Base-by-base conservation (phyloP, 139 green algal genomes). In the Microglena sp. region DNA sequence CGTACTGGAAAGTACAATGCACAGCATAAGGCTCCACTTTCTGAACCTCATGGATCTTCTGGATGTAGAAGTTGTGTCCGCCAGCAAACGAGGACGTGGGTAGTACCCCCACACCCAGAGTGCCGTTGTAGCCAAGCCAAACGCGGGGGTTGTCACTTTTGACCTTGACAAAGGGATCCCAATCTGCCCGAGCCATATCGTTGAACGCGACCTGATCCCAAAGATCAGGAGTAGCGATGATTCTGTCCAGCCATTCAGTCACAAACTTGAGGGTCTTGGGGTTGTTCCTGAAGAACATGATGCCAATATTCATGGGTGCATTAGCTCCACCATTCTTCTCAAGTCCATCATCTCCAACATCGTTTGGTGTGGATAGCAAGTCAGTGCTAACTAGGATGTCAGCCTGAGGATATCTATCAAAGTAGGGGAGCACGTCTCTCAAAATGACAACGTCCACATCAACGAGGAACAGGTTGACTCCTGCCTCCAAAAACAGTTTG, bases 1-100 rank as follows among this genome's bases (percentile, higher is more conserved):
- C 71, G 60, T 75, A 90, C 75, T 90, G 84, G 60, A 89, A 90
- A 22, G 84, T 90, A 33, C 75, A 74, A 71, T 90, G 84, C 36
- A 90, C 74, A 5, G 81, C 80, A 67, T 85, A 87, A n/a, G 80
- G 82, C 26, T 67, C 11, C 31, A 87, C 56, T 2, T 57, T 44
- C 45, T 79, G 55, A n/a, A 72, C 75, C 75, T 87, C n/a, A 24
- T 77, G 71, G 65, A 85, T 65, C 28, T 53, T 40, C 68, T 86
- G 80, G 60, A 88, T 76, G 58, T 84, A 86, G 53, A 75, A 85
- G 21, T 74, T 90, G 73, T 90, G n/a, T n/a, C n/a, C n/a, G n/a
- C n/a, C 79, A 35, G 69, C 71, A 62, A 87, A 88, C 5, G 66
- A 45, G 11, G 57, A 60, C 11, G 81, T 70, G n/a, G 78, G 78